phyloP scores from a whole-genome alignment of 805 yeast genomes.

The Saccharomyces eubayanus region DNA sequence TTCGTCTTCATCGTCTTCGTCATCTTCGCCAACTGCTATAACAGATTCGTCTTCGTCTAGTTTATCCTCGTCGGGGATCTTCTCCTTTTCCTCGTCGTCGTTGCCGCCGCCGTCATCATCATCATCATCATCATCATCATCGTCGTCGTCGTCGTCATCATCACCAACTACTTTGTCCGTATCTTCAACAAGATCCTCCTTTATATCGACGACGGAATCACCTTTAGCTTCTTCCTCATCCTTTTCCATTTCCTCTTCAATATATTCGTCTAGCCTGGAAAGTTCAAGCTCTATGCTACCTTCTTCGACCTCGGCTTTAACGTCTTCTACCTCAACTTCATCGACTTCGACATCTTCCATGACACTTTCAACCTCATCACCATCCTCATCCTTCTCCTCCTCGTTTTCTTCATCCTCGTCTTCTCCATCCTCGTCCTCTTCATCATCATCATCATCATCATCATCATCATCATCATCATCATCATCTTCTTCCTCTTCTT shows the following conservation, averaged over 20 bases:
- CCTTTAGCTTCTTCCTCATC: constrained; percentile 1
- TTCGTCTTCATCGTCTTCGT: constrained; percentile 4
- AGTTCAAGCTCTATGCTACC: not conserved
- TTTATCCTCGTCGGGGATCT: not conserved
- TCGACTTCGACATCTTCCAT: not conserved
- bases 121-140: constrained; percentile 1
- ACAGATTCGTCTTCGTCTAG: not conserved
- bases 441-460: constrained; percentile 11
- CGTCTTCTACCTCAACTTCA: not conserved
- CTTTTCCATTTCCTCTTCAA: not conserved
- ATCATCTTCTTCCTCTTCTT: constrained; percentile 7
- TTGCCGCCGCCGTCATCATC: constrained; percentile 3
- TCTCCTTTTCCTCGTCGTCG: constrained; percentile 1
- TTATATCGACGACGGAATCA: constrained; percentile 3
- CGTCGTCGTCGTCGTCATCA: constrained; percentile 1
- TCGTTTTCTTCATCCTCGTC: constrained; percentile 2
- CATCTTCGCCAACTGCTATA: not conserved
- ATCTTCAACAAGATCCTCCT: constrained; percentile 1
- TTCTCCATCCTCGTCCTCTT: constrained; percentile 15
- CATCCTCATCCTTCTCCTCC: not conserved
- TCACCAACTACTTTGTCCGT: not conserved
- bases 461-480: constrained; percentile 2
- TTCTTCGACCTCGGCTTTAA: not conserved
- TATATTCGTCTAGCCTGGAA: not conserved
- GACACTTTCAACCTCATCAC: not conserved